Evolutionary conservation across 169 alveolate species (phyloP).

Genomic region (Plasmodium knowlesi): DNA sequence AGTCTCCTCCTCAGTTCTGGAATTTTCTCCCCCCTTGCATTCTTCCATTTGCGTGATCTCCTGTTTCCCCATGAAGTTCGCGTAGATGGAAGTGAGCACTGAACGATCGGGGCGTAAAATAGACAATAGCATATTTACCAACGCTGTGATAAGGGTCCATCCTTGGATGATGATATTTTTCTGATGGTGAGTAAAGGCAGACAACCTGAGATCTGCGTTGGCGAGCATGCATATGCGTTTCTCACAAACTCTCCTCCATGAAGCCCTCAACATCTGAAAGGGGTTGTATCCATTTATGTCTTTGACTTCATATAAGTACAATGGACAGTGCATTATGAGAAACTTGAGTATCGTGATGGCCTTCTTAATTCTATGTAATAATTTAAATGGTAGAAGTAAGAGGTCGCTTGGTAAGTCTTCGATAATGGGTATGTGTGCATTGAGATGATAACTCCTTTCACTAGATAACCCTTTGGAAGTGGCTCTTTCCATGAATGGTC

Average conservation of each 20-base stretch:
- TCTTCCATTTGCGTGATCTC: not conserved
- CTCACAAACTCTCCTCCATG: conserved; percentile 34
- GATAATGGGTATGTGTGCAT: conserved; percentile 16
- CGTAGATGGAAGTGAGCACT: conserved; percentile 47
- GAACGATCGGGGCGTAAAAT: conserved; percentile 35
- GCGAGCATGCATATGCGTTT: conserved; percentile 18
- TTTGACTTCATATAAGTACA: conserved; percentile 37
- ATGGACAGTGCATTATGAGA: conserved; percentile 16
- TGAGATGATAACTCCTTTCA: not conserved
- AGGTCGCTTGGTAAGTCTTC: conserved; percentile 34
- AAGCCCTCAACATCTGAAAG: conserved; percentile 25
- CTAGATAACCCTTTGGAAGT: not conserved
- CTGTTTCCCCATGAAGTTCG: not conserved
- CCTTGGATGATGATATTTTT: conserved; percentile 33
- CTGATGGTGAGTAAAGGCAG: conserved; percentile 36
- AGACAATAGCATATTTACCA: conserved; percentile 2
- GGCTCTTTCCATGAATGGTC: not conserved
- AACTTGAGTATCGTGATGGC: conserved; percentile 36
- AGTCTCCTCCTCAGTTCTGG: not conserved
- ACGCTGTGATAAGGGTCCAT: conserved; percentile 64
- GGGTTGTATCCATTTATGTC: conserved; percentile 38
- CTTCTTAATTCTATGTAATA: conserved; percentile 59
- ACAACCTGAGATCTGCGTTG: conserved; percentile 15
- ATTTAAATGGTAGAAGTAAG: conserved; percentile 39
- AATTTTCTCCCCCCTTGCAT: not conserved